A percentile compares a stretch with the other conserved stretches of the same genome.
Conservation (phyloP, 1,139 yeast genomes). For the Hemisphaericaspora subhashii region DNA sequence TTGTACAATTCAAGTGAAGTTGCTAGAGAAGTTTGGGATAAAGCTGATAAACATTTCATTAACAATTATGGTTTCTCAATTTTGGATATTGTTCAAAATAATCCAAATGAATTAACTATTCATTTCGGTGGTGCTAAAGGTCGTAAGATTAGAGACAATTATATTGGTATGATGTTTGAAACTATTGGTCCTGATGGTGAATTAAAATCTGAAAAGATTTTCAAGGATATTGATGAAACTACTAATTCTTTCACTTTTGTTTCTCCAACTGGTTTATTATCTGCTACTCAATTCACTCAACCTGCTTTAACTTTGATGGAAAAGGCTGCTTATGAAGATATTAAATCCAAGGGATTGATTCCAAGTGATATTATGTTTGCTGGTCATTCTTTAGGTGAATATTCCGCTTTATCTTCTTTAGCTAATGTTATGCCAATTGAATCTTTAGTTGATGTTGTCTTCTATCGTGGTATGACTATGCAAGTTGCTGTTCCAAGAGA, state of each 20-base stretch:
- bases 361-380: slow-evolving; percentile 95
- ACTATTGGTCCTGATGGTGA: slow-evolving; percentile 84
- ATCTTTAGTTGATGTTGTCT: slow-evolving; percentile 94
- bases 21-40: slow-evolving; percentile 96
- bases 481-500: slow-evolving; percentile 99
- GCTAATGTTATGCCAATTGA: slow-evolving; percentile 99
- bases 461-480: slow-evolving; percentile 99
- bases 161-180: slow-evolving; percentile 96
- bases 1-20: slow-evolving; percentile 86
- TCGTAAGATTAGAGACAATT: slow-evolving; percentile 90
- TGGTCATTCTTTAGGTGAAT: slow-evolving; percentile 99
- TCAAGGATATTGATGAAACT: slow-evolving; percentile 81
- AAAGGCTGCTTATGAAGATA: slow-evolving; percentile 97
- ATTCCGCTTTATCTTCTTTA: slow-evolving; percentile 93
- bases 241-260: slow-evolving; percentile 86
- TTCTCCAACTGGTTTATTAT: slow-evolving; percentile 91
- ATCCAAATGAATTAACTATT: slow-evolving; percentile 92
- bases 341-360: slow-evolving; percentile 92
- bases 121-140: slow-evolving; percentile 99
- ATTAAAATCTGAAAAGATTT: slow-evolving; percentile 87
- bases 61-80: slow-evolving; percentile 96
- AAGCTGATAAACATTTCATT: slow-evolving; percentile 92
- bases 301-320: slow-evolving; percentile 99
- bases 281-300: slow-evolving; percentile 98
- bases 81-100: slow-evolving; percentile 89